Base-by-base conservation (phyloP, 2,329 filamentous ascomycete species). In the Volutella citrinella region DNA sequence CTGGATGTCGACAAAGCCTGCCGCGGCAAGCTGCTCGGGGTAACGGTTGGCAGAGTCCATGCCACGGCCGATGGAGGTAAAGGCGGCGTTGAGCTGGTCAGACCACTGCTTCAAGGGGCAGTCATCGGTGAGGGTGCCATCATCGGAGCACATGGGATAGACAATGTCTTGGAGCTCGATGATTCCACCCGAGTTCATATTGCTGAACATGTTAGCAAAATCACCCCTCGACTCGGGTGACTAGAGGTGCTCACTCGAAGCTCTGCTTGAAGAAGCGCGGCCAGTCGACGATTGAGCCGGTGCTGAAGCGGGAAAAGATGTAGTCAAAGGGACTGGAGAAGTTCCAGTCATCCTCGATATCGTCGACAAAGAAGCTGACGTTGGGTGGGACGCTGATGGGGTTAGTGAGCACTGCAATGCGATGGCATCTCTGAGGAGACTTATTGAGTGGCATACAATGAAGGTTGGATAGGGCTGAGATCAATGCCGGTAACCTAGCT, bases 261-360 rank as follows among this genome's bases (percentile, higher is more conserved):
- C 32, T 27, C 17, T 46, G 21, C 1, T 23, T 28, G 7, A 46
- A 42, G 25, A 43, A 46, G n/a, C 32, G 42, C 7, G 43, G 35
- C 43, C 43, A 46, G 11, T 46, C 31, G 0, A 28, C 38, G 8
- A 46, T 40, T 0, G 43, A 46, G 0, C 43, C 42, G 1, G 43
- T 46, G 1, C 42, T 27, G 14, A 45, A 45, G n/a, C 43, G 38
- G 1, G 32, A 23, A 13, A 45, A 45, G 9, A 46, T 29, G 16
- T 39, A 46, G 7, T 46, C 43, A 9, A 46, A 46, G 1, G 36
- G 39, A 9, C 14, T 23, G 4, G 30, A 36, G 3, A 39, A 45
- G 5, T 34, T 41, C 78, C 77, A 81, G 1, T 70, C 62, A 31
- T 72, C 65, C 44, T 79, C 60, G 11, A 57, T 51, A 19, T 63